Base-by-base conservation (phyloP, 2,329 filamentous ascomycete species). In the Fonsecaea erecta region DNA sequence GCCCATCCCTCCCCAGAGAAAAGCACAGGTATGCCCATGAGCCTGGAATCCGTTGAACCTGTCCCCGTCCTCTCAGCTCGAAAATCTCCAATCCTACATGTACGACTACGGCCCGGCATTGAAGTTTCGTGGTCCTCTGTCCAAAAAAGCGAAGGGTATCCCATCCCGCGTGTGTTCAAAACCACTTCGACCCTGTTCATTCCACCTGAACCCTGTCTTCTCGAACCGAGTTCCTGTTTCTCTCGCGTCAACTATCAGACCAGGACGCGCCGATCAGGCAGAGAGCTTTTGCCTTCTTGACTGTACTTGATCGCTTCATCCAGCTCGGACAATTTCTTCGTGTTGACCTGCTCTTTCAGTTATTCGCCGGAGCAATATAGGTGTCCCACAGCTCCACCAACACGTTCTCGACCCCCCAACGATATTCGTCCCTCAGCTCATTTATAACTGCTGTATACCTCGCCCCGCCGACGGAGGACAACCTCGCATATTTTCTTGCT, bases 151-250 rank as follows among this genome's bases (percentile, higher is more conserved):
- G n/a, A n/a, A 48, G n/a, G 21, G 43, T 6, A 12, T 21, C 11
- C 43, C 43, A 48, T 48, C 43, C 43, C 21, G 43, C 43, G 11
- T 24, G 43, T 48, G 43, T 48, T n/a, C 43, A 48, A 46, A 48
- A 14, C 43, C 43, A 48, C 43, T 11, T 24, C 43, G n/a, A 48
- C 43, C 43, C 43, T 48, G 43, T 48, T 18, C 43, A 24, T 48
- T 48, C 21, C 43, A 12, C 18, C 43, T 24, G 43, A 48, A 48
- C 21, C 43, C 43, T 48, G 43, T 24, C 43, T 12, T 6, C 24
- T 24, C 21, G 21, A 48, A 21, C 43, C 43, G 43, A 48, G n/a
- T 48, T 3, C 24, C 43, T 21, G 43, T 21, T 24, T 48, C 43
- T 24, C 43, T 24, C 43, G 18, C 43, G 1, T 18, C 18, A 21